Evolutionary conservation across 2,329 filamentous ascomycete genomes (phyloP), one percentile per base, ranked within the genome.

Genomic region (Penicillium verrucosum): DNA sequence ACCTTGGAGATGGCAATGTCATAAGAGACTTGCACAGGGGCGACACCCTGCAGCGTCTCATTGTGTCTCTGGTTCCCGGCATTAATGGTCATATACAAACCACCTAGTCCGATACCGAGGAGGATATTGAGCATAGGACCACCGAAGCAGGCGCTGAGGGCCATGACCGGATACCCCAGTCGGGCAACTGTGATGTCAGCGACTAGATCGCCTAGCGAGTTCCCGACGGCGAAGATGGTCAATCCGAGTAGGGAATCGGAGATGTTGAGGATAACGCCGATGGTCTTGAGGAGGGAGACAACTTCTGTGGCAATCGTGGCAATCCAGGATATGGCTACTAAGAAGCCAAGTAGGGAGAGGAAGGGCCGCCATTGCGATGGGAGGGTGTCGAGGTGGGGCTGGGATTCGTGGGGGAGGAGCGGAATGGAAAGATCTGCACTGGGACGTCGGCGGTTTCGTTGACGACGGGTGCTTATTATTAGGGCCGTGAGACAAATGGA

Each of bases 111-210:
- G 51, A 99, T 92, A 0, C 94, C 94, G 4, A 99, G 83, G 0
- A 99, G 78, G 60, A 99, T 99, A 67, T 99, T 99, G 40, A 99
- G 83, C 91, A 99, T 93, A 0, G 94, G 94, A 0, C 94, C 95
- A n/a, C 94, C 94, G 71, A 99, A 97, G 71, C 94, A 99, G 5
- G 94, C 94, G 34, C 90, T 92, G 40, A 89, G 77, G 0, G 94
- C 94, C 94, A 99, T 99, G 60, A 99, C 92, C 0, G 94, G 94
- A 74, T 92, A 97, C 3, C 94, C 94, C 3, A 99, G 84, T 34
- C 90, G 85, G 4, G 94, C 94, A 37, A 99, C 89, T 0, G 94
- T 99, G 52, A 97, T 89, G 71, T 99, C 89, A 16, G 94, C 93
- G 10, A 99, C 91, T 16, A 99, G 81, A 68, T 99, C 94, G 37